Evolutionary conservation across 2,329 filamentous ascomycete species (phyloP).

Genomic region (Diaporthe eres): DNA sequence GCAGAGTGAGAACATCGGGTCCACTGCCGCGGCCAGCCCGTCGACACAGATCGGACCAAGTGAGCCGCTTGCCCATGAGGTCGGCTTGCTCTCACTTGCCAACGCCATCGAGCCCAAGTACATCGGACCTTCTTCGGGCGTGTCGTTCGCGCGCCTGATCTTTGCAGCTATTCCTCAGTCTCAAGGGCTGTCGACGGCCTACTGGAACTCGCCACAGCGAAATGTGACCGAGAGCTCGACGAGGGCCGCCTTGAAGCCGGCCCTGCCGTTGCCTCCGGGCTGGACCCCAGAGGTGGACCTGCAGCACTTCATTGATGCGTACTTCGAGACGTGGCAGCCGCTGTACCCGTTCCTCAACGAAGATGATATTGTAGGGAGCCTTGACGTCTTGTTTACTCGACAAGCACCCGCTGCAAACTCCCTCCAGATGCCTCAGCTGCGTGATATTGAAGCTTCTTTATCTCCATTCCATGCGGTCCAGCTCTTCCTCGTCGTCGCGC

Average conservation of each 20-base stretch:
- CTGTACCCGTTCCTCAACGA: conserved; percentile 49
- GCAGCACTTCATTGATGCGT: conserved; percentile 44
- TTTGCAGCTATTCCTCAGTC: conserved; percentile 45
- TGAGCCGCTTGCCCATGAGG: conserved; percentile 46
- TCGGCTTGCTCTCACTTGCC: conserved; percentile 46
- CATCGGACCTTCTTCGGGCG: conserved; percentile 47
- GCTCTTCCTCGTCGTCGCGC: conserved; percentile 47
- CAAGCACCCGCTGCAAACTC: conserved; percentile 43
- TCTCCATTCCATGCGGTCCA: conserved; percentile 44
- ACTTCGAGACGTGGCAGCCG: conserved; percentile 48
- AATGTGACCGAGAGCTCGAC: conserved; percentile 3
- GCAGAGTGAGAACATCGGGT: neutral
- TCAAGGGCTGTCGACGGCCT: conserved; percentile 41
- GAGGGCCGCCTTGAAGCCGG: conserved; percentile 10
- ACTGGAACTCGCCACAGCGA: conserved; percentile 7
- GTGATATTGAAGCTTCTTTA: conserved; percentile 40
- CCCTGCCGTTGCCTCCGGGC: conserved; percentile 33
- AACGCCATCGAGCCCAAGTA: conserved; percentile 48
- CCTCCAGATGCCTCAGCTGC: conserved; percentile 44
- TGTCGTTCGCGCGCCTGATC: conserved; percentile 47
- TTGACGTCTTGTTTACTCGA: conserved; percentile 44
- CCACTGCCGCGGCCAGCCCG: conserved; percentile 19
- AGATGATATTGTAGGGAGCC: conserved; percentile 44
- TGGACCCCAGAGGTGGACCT: conserved; percentile 43
- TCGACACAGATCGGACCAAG: conserved; percentile 41